These are phyloP conservation scores for Aspergillus indologenus DNA, from an alignment of 495 filamentous ascomycete genomes.

Conservation along the genomic window DNA sequence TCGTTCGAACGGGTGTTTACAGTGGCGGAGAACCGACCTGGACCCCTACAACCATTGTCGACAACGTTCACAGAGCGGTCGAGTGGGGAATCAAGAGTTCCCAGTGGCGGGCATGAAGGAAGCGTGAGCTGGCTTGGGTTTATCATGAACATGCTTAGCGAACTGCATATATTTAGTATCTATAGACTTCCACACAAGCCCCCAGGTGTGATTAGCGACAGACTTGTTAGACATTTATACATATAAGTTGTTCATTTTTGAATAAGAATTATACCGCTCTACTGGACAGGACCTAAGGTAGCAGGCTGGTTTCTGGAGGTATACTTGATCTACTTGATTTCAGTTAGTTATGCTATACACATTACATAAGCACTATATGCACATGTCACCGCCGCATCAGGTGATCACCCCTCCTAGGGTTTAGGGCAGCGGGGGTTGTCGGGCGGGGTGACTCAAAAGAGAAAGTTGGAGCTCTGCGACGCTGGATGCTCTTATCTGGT, in stretches of 20 bases:
- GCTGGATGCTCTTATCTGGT: background rate
- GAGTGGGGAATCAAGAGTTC: constrained; percentile 57
- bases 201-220: background rate
- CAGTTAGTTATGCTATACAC: background rate
- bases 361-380: constrained; percentile 1
- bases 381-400: constrained; percentile 3
- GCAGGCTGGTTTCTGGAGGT: background rate
- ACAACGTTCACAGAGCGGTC: constrained; percentile 67
- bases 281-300: too few relatives aligned
- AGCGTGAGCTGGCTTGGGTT: background rate
- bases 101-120: constrained; percentile 29
- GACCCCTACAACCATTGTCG: constrained; percentile 57
- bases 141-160: background rate
- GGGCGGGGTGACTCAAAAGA: constrained; percentile 34
- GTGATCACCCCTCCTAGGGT: constrained; percentile 39
- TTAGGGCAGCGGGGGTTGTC: constrained; percentile 33
- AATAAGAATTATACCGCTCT: too few relatives aligned
- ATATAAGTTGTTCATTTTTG: too few relatives aligned
- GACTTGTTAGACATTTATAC: background rate
- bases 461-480: constrained; percentile 4
- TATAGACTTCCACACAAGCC: background rate
- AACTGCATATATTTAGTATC: background rate
- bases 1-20: constrained; percentile 85
- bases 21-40: constrained; percentile 53
- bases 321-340: too few relatives aligned